Conservation (phyloP, 2,329 filamentous ascomycete species). For the Exophiala aquamarina region DNA sequence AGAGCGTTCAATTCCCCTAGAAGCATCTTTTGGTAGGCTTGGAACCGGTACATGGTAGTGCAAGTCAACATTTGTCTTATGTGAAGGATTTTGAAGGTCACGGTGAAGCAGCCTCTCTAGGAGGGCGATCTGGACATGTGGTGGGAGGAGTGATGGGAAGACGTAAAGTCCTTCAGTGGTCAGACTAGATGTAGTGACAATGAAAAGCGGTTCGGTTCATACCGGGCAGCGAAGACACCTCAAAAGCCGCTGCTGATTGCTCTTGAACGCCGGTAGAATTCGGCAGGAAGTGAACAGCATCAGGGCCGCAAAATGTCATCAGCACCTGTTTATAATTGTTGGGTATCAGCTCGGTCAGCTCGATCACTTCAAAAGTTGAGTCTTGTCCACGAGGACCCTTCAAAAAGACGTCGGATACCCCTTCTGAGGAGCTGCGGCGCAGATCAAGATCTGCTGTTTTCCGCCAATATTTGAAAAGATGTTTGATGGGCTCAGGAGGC, state of each 20-base stretch:
- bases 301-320: background rate
- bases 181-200: slow-evolving; percentile 9
- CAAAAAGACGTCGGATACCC: background rate
- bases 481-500: slow-evolving; percentile 68
- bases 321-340: background rate
- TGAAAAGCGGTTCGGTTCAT: slow-evolving; percentile 32
- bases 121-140: slow-evolving; percentile 65
- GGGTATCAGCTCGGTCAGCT: background rate
- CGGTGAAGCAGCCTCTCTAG: slow-evolving; percentile 74
- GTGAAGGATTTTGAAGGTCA: slow-evolving; percentile 69
- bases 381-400: background rate
- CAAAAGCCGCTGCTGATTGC: slow-evolving; percentile 50
- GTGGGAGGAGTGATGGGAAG: slow-evolving; percentile 71
- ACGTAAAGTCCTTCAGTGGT: slow-evolving; percentile 70
- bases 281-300: background rate
- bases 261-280: background rate
- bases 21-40: background rate
- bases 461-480: slow-evolving; percentile 73
- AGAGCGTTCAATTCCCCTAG: too few species aligned
- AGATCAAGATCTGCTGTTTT: slow-evolving; percentile 53
- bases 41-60: slow-evolving; percentile 65
- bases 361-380: background rate
- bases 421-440: background rate
- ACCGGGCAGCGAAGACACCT: slow-evolving; percentile 70
- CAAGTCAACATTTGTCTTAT: slow-evolving; percentile 87